Evolutionary conservation across 495 filamentous ascomycete species (phyloP), one percentile per base, ranked within the genome.

Genomic region (Annulohypoxylon stygium): DNA sequence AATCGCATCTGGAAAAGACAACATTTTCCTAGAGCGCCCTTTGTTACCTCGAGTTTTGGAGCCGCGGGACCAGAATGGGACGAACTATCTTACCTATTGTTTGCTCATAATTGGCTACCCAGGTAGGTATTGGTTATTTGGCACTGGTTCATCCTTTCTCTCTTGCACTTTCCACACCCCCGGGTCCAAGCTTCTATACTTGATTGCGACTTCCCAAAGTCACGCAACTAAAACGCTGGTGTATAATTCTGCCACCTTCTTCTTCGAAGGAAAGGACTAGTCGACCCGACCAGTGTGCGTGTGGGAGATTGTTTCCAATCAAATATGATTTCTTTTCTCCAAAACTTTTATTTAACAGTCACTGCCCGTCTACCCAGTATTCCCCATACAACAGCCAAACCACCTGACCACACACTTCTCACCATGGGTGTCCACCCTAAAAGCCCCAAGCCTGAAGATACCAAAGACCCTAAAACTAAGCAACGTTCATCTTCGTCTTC

Each of bases 231-330:
- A 20, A 51, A 2, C 4, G 11, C 18, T 12, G 11, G 48, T 51
- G 48, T 51, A 20, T 39, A 26, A 25, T 18, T 36, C 14, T 33
- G 23, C 36, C 16, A 23, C 47, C 47, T 41, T 59, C 50, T 11
- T 25, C 33, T 53, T 37, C 7, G 26, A 51, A 59, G 51, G 60
- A 47, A 70, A 60, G 51, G 18, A 58, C 60, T 41, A 54, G 37
- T 55, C 16, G 25, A 30, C 18, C 12, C 11, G 25, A 18, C 57
- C 48, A 47, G 45, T 50, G 55, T 55, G 48, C 12, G 55, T 55
- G 48, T 6, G 14, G 54, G 14, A 51, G 47, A 30, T 62, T 62
- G 16, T 69, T 69, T 57, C 69, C 60, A 48, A 71, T 62, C 59
- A 26, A 53, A 34, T 14, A 25, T 62, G n/a, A 61, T 71, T 65